Evolutionary conservation across 2,329 filamentous ascomycete genomes (phyloP).

Genomic region (Emydomyces testavorans): DNA sequence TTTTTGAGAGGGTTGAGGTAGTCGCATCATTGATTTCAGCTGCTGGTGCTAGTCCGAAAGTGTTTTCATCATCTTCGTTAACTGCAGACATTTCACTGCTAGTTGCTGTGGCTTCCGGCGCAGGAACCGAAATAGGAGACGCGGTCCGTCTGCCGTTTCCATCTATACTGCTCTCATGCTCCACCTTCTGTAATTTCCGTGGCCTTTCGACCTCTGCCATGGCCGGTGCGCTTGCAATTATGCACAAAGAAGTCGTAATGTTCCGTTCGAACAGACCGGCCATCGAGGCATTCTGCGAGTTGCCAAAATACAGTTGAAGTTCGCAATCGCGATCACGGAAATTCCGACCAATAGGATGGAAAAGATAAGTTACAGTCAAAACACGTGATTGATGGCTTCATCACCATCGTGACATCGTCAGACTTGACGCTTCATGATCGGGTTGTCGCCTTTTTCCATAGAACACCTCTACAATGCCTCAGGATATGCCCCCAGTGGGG

Average conservation of each 20-base stretch:
- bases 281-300: too few relatives aligned
- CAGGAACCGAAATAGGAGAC: not conserved
- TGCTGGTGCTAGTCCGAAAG: not conserved
- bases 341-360: slow-evolving; percentile 2
- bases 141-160: slow-evolving; percentile 12
- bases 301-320: not conserved
- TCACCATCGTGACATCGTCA: not conserved
- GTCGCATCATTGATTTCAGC: slow-evolving; percentile 2
- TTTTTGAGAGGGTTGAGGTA: slow-evolving; percentile 57
- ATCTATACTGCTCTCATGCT: slow-evolving; percentile 23
- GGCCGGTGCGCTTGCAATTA: slow-evolving; percentile 12
- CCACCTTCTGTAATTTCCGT: slow-evolving; percentile 44
- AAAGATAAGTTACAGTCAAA: not conserved
- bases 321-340: not conserved
- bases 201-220: slow-evolving; percentile 49
- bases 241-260: not conserved
- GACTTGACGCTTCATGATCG: not conserved
- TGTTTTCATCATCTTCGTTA: slow-evolving; percentile 9
- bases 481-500: slow-evolving; percentile 92
- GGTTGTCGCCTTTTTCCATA: not conserved
- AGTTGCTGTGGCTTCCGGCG: not conserved
- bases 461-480: slow-evolving; percentile 56
- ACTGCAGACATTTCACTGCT: not conserved
- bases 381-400: slow-evolving; percentile 1
- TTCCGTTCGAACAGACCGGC: too few relatives aligned